Base-by-base conservation (phyloP, 1,139 yeast genomes). In the Wickerhamomyces sp. region DNA sequence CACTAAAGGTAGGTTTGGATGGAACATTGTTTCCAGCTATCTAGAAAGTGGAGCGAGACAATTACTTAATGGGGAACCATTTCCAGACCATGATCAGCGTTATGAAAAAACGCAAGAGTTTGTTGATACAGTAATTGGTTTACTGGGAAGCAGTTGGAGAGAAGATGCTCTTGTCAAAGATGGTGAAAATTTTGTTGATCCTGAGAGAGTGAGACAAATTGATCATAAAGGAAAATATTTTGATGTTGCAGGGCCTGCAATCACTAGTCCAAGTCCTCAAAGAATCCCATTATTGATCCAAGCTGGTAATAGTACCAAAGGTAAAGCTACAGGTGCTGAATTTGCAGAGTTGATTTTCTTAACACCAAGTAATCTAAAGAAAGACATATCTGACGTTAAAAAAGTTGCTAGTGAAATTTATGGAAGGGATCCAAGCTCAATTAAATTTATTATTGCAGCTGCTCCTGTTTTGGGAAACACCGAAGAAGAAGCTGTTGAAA, bases 191-290 rank as follows among this genome's bases (percentile, higher is more conserved):
- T 64, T 55, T 38, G 49, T 66, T 5, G 62, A 63, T 26, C 66
- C 66, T 1, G 55, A 57, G n/a, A 58, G 58, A 33, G 51, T 64
- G 23, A 58, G 68, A 47, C 56, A 59, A 35, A 63, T 63, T 28
- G 52, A 63, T 35, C 61, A 54, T 36, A 55, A 55, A 28, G 70
- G 69, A 5, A 55, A 57, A 31, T 53, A 52, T 40, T 64, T 54
- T 42, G 59, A 45, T 9, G 68, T 65, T 7, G 68, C 67, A 5
- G 70, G 69, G 1, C 69, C 69, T 5, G 51, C 44, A 32, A 58
- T 64, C 30, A 53, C 64, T 14, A 59, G 58, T 28, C 70, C 69
- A 15, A 57, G 66, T 4, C 37, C 39, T 8, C 36, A 30, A 16
- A 30, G 39, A 30, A 33, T 36, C 20, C 39, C 39, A 21, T 23